Evolutionary conservation across 148 eudicot species (phyloP).

Genomic region (Cornus florida): DNA sequence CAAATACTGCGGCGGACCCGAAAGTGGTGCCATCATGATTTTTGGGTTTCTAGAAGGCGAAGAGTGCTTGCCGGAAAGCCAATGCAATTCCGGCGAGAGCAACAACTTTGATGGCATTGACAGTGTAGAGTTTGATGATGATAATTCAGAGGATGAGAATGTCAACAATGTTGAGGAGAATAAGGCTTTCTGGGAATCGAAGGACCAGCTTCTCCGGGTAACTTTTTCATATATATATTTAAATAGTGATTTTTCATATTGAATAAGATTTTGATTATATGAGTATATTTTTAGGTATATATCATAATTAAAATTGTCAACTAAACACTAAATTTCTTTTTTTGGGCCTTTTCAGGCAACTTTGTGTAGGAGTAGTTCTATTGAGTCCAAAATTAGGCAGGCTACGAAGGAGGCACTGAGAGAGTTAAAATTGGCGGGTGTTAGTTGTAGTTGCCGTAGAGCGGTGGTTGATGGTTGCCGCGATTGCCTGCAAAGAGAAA

Average conservation of each 20-base stretch:
- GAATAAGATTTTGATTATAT: too few relatives aligned
- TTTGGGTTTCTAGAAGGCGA: slow-evolving; percentile 32
- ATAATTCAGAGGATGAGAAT: slow-evolving; percentile 9
- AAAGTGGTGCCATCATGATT: slow-evolving; percentile 17
- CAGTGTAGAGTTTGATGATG: background rate
- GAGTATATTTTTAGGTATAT: too few relatives aligned
- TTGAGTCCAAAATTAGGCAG: slow-evolving; percentile 25
- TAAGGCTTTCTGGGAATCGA: slow-evolving; percentile 31
- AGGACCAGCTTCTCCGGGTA: slow-evolving; percentile 28
- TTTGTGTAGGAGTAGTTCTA: slow-evolving; percentile 23
- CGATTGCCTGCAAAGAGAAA: slow-evolving; percentile 21
- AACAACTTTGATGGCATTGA: background rate
- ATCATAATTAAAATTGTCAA: too few relatives aligned
- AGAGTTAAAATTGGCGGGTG: background rate
- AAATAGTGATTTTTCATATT: too few relatives aligned
- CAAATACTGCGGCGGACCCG: slow-evolving; percentile 4
- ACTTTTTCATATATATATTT: background rate
- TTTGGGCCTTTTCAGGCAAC: slow-evolving; percentile 13
- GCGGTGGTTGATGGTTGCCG: slow-evolving; percentile 16
- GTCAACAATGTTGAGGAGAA: slow-evolving; percentile 15
- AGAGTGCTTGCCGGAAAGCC: background rate
- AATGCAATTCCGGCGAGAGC: background rate
- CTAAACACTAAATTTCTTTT: background rate
- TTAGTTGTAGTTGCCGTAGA: slow-evolving; percentile 15
- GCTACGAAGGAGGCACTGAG: slow-evolving; percentile 31